Conservation (phyloP, 225 moss, liverwort and hornwort genomes). For the Bryoerythrophyllum caledonicum region DNA sequence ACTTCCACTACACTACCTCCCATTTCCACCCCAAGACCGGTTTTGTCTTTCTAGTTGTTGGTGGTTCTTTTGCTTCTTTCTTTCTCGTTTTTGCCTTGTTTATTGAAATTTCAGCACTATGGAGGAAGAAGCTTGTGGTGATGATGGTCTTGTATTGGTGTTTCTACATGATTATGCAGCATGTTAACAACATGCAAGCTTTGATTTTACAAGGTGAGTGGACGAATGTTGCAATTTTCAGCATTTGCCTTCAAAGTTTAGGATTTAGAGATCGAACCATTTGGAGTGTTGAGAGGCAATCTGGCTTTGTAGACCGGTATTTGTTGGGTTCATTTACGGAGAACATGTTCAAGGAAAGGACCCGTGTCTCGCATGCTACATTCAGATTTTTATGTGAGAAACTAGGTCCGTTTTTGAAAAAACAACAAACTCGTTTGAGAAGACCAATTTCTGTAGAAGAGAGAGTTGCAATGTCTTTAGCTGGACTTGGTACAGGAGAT, state of each 20-base stretch:
- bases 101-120: not conserved
- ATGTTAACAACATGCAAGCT: not conserved
- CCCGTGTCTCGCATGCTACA: not conserved
- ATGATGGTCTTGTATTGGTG: not conserved
- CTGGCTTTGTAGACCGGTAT: not conserved
- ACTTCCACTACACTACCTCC: no score
- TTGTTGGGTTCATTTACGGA: not conserved
- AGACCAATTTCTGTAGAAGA: not conserved
- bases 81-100: not conserved
- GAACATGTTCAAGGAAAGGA: not conserved
- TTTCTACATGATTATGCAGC: not conserved
- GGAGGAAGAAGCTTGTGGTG: not conserved
- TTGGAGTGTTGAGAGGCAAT: not conserved
- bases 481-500: no score
- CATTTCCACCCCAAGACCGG: no score
- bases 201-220: not conserved
- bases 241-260: not conserved
- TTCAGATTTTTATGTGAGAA: not conserved
- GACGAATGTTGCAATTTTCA: not conserved
- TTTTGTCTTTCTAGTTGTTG: no score
- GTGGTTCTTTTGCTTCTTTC: not conserved
- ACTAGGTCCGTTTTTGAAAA: not conserved
- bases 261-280: accelerated
- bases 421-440: not conserved
- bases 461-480: no score